Conservation (phyloP, 2,329 filamentous ascomycete genomes). For the Nigrospora sphaerica region DNA sequence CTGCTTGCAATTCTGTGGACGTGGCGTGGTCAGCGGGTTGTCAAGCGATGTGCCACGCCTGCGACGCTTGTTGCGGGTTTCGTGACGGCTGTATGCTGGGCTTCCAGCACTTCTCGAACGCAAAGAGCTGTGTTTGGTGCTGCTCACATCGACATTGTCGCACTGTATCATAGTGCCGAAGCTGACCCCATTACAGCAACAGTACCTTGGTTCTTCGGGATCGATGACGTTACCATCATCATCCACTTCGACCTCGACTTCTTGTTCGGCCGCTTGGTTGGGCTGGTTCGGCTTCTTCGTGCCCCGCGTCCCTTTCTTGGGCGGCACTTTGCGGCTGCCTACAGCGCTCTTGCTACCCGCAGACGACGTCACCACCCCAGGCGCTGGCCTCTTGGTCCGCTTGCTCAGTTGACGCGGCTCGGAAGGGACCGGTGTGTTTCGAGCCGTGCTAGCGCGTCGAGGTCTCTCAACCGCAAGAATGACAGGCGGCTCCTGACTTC, state of each 20-base stretch:
- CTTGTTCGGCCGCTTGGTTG: slow-evolving; percentile 34
- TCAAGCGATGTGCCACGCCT: too few species aligned
- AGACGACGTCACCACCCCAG: slow-evolving; percentile 61
- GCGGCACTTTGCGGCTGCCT: slow-evolving; percentile 63
- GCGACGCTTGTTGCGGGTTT: slow-evolving; percentile 4
- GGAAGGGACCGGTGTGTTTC: slow-evolving; percentile 46
- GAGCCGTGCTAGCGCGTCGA: slow-evolving; percentile 48
- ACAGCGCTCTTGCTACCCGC: slow-evolving; percentile 59
- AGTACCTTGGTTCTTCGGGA: slow-evolving; percentile 70
- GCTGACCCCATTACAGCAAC: slow-evolving; percentile 71
- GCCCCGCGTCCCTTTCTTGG: slow-evolving; percentile 53
- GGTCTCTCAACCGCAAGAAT: slow-evolving; percentile 45
- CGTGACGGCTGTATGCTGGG: slow-evolving; percentile 6
- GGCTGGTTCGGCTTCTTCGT: slow-evolving; percentile 34
- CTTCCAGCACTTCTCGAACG: too few species aligned
- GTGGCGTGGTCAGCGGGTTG: slow-evolving; percentile 14
- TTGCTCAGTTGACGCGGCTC: slow-evolving; percentile 39
- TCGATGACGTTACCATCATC: slow-evolving; percentile 66
- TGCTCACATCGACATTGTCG: slow-evolving; percentile 67
- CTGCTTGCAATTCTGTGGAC: slow-evolving; percentile 58
- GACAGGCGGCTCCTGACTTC: slow-evolving; percentile 41
- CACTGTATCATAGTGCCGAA: slow-evolving; percentile 80
- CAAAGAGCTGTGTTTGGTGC: slow-evolving; percentile 6
- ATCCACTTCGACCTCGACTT: slow-evolving; percentile 51
- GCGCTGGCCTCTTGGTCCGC: slow-evolving; percentile 63